These are phyloP conservation scores for Saturnispora kantuleensis DNA, from an alignment of 805 yeast species.

Conservation along the genomic window DNA sequence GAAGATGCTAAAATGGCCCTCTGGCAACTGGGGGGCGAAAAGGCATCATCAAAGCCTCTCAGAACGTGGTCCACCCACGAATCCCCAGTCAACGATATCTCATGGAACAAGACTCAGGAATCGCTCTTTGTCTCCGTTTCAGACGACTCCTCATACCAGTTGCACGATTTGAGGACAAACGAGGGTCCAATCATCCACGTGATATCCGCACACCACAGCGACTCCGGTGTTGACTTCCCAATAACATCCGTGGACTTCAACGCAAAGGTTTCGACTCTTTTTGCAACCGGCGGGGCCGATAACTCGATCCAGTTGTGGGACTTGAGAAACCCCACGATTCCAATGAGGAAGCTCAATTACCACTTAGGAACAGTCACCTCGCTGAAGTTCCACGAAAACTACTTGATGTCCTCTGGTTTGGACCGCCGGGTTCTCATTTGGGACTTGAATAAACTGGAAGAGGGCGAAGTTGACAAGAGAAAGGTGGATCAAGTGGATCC, in stretches of 20 bases:
- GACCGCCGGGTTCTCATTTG: slow-evolving; percentile 68
- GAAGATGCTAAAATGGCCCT: slow-evolving; percentile 58
- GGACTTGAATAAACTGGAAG: slow-evolving; percentile 56
- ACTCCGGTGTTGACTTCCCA: slow-evolving; percentile 9
- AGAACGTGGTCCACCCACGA: slow-evolving; percentile 40
- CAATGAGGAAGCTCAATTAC: slow-evolving; percentile 58
- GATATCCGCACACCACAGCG: slow-evolving; percentile 35
- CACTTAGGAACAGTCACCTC: slow-evolving; percentile 50
- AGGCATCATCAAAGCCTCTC: slow-evolving; percentile 30
- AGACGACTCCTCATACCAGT: slow-evolving; percentile 53
- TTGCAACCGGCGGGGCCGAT: slow-evolving; percentile 75
- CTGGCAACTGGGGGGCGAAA: slow-evolving; percentile 45
- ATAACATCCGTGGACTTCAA: slow-evolving; percentile 64
- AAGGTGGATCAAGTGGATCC: slow-evolving; percentile 57
- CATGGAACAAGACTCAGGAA: slow-evolving; percentile 39
- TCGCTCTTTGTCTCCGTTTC: slow-evolving; percentile 58
- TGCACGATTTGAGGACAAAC: slow-evolving; percentile 45
- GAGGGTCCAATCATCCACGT: slow-evolving; percentile 35
- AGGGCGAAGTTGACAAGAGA: slow-evolving; percentile 48
- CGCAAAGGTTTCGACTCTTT: slow-evolving; percentile 40
- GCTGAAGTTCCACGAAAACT: slow-evolving; percentile 38
- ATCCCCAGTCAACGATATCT: slow-evolving; percentile 56
- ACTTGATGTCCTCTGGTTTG: slow-evolving; percentile 45
- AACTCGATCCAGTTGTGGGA: slow-evolving; percentile 69
- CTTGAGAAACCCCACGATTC: slow-evolving; percentile 47